Evolutionary conservation across 2,329 filamentous ascomycete species (phyloP).

Genomic region (Hypomyces perniciosus): DNA sequence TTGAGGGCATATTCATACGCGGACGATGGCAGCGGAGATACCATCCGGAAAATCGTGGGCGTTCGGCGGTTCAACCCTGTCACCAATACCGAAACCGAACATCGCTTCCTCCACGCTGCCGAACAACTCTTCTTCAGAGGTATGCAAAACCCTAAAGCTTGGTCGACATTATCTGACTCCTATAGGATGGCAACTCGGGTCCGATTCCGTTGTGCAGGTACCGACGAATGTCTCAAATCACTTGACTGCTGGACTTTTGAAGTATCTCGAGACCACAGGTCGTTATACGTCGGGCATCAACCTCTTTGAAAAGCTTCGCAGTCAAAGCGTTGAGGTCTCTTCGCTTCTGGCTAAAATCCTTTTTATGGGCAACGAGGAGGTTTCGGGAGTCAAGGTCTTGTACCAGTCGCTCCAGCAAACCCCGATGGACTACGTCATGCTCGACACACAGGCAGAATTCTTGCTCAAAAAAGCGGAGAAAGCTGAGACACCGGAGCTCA

Average conservation of each 20-base stretch:
- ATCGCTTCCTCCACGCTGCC: conserved; percentile 89
- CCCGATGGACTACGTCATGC: conserved; percentile 95
- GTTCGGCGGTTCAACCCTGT: conserved; percentile 95
- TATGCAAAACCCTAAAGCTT: conserved; percentile 29
- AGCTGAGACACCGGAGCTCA: conserved; percentile 47
- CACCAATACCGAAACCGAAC: conserved; percentile 96
- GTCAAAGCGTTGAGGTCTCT: conserved; percentile 86
- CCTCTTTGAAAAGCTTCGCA: conserved; percentile 90
- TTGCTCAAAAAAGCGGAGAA: conserved; percentile 72
- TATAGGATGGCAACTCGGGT: conserved; percentile 86
- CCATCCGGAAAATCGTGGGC: conserved; percentile 95
- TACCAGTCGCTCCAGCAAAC: conserved; percentile 84
- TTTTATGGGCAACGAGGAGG: conserved; percentile 93
- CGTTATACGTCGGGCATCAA: conserved; percentile 95
- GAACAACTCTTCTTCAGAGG: conserved; percentile 94
- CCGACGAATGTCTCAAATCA: conserved; percentile 96
- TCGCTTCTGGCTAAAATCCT: conserved; percentile 86
- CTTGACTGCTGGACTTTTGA: conserved; percentile 84
- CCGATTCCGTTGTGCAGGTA: conserved; percentile 94
- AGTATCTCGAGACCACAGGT: conserved; percentile 93
- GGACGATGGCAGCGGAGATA: conserved; percentile 88
- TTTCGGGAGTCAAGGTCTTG: conserved; percentile 84
- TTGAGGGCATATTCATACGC: conserved; percentile 93
- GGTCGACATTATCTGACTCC: conserved; percentile 14
- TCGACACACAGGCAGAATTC: conserved; percentile 91